These are phyloP conservation scores for Penicillium sp. DNA, from an alignment of 2,329 filamentous ascomycete genomes.

Conservation along the genomic window DNA sequence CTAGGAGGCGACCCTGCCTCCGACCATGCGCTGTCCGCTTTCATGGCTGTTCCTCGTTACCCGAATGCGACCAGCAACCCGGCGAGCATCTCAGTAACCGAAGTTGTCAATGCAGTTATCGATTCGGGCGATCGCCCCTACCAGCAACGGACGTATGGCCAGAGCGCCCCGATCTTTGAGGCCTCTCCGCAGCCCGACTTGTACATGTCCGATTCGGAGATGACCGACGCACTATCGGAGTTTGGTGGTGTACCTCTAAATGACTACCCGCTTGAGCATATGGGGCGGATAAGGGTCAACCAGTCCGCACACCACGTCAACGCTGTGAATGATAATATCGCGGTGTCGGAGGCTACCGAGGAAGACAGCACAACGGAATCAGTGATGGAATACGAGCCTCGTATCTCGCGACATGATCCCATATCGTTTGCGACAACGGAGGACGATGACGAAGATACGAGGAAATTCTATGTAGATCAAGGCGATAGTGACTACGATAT, in stretches of 20 bases:
- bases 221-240: slow-evolving; percentile 29
- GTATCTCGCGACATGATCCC: slow-evolving; percentile 19
- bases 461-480: slow-evolving; percentile 39
- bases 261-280: slow-evolving; percentile 21
- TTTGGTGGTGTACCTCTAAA: slow-evolving; percentile 28
- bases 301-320: slow-evolving; percentile 24
- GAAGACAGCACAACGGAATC: slow-evolving; percentile 27
- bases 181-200: slow-evolving; percentile 24
- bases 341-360: slow-evolving; percentile 27
- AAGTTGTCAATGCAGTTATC: slow-evolving; percentile 37
- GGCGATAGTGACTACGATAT: slow-evolving; percentile 27
- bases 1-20: not conserved
- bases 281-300: slow-evolving; percentile 27
- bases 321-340: slow-evolving; percentile 26
- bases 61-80: slow-evolving; percentile 28
- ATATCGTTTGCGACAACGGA: slow-evolving; percentile 20
- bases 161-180: not conserved
- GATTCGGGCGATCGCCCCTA: slow-evolving; percentile 16
- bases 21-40: slow-evolving; percentile 30
- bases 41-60: slow-evolving; percentile 37
- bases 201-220: slow-evolving; percentile 32
- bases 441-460: slow-evolving; percentile 40
- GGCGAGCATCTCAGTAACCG: slow-evolving; percentile 28
- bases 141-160: slow-evolving; percentile 1
- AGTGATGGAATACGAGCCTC: slow-evolving; percentile 32